Conservation (phyloP, 2,329 filamentous ascomycete species). For the Teratosphaeria pseudoeucalypti region DNA sequence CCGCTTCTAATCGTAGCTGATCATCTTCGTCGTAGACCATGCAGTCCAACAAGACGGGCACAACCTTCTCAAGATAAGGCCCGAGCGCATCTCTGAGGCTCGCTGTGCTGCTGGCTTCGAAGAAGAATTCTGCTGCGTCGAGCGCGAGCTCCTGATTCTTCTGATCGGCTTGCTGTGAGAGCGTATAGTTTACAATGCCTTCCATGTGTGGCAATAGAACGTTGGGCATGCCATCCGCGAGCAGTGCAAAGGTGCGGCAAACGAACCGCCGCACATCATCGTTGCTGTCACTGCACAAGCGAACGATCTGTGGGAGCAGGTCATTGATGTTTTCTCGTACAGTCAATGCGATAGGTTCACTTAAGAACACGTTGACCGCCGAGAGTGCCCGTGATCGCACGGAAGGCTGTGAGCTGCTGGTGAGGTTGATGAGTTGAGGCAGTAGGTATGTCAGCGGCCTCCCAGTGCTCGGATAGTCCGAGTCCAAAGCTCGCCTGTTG, state of each 20-base stretch:
- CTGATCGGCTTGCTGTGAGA: constrained; percentile 70
- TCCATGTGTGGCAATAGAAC: constrained; percentile 81
- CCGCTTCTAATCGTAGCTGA: constrained; percentile 71
- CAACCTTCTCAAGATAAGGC: constrained; percentile 71
- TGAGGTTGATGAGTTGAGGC: constrained; percentile 82
- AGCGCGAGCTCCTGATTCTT: constrained; percentile 83
- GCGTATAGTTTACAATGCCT: constrained; percentile 85
- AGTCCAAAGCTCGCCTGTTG: constrained; percentile 75
- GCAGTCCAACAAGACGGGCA: constrained; percentile 81
- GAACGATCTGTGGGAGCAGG: constrained; percentile 73
- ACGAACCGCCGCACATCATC: constrained; percentile 84
- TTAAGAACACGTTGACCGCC: constrained; percentile 85
- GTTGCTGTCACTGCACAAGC: constrained; percentile 64
- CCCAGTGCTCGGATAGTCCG: constrained; percentile 70
- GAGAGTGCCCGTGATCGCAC: constrained; percentile 71
- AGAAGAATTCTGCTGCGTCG: constrained; percentile 96
- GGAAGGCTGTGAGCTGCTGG: constrained; percentile 62
- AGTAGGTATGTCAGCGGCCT: constrained; percentile 79
- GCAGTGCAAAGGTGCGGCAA: constrained; percentile 82
- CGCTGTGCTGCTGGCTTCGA: constrained; percentile 81
- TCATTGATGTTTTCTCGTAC: constrained; percentile 71
- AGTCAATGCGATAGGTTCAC: constrained; percentile 60
- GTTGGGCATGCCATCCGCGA: constrained; percentile 82
- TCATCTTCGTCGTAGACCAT: constrained; percentile 98
- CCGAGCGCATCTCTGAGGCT: constrained; percentile 65